These are phyloP conservation scores for Saturnispora mendoncae DNA, from an alignment of 805 yeast genomes.

Conservation along the genomic window DNA sequence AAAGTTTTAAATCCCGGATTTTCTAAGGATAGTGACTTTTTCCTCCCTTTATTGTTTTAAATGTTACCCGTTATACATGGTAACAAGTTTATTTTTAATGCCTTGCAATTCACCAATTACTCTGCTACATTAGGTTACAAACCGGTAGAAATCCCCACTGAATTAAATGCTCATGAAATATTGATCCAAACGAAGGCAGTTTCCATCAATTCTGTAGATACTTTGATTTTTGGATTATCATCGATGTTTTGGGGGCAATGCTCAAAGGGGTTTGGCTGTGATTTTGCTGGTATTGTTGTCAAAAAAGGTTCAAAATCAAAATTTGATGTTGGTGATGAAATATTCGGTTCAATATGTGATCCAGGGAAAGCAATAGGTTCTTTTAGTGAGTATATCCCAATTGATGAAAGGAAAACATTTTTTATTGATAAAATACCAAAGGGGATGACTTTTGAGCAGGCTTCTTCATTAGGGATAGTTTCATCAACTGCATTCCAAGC, in stretches of 20 bases:
- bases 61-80: slow-evolving; percentile 1
- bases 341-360: slow-evolving; percentile 11
- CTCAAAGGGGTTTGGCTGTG: slow-evolving; percentile 15
- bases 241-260: slow-evolving; percentile 6
- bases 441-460: slow-evolving; percentile 40
- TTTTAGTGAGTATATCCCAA: slow-evolving; percentile 35
- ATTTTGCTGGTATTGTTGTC: slow-evolving; percentile 17
- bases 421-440: slow-evolving; percentile 35
- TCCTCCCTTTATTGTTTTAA: background rate
- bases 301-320: slow-evolving; percentile 15
- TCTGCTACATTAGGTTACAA: slow-evolving; percentile 7
- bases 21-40: background rate
- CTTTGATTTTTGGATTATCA: slow-evolving; percentile 7
- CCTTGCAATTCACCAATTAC: slow-evolving; percentile 14
- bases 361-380: slow-evolving; percentile 29
- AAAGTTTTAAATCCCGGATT: too few relatives aligned
- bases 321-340: slow-evolving; percentile 17
- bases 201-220: slow-evolving; percentile 17
- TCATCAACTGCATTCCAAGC: slow-evolving; percentile 48
- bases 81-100: slow-evolving; percentile 11
- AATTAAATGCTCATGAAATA: slow-evolving; percentile 11
- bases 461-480: slow-evolving; percentile 58
- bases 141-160: slow-evolving; percentile 7
- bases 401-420: slow-evolving; percentile 23
- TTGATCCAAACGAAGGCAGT: slow-evolving; percentile 14